Evolutionary conservation across 2,329 filamentous ascomycete genomes (phyloP).

Genomic region (Pyrenophora graminea): DNA sequence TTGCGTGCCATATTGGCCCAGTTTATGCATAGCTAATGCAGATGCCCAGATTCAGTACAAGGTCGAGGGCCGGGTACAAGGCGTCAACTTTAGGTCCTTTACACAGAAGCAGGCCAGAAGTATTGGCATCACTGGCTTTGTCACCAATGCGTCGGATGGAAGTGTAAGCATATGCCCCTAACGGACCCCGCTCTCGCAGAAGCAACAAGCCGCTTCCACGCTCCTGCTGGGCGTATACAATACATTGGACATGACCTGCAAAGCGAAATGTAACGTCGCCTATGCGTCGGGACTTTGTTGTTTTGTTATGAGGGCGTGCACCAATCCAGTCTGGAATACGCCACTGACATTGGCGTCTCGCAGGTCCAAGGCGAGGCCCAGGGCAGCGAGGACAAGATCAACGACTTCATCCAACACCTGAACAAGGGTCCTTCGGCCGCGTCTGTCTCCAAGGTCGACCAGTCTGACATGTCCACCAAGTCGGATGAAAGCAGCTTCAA

Average conservation of each 20-base stretch:
- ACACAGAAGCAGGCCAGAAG: slow-evolving; percentile 51
- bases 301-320: no score
- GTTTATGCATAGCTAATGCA: slow-evolving; percentile 23
- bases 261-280: no score
- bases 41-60: slow-evolving; percentile 52
- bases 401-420: slow-evolving; percentile 74
- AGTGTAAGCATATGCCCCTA: slow-evolving; percentile 35
- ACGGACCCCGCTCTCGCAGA: background rate
- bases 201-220: background rate
- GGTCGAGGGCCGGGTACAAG: slow-evolving; percentile 54
- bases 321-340: background rate
- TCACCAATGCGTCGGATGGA: slow-evolving; percentile 53
- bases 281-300: no score
- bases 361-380: slow-evolving; percentile 92
- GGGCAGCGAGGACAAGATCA: slow-evolving; percentile 67
- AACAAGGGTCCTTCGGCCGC: slow-evolving; percentile 74
- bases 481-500: slow-evolving; percentile 70
- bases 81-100: slow-evolving; percentile 57
- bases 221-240: no score
- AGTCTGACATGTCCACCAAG: slow-evolving; percentile 66
- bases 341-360: slow-evolving; percentile 11
- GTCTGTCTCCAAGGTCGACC: slow-evolving; percentile 74
- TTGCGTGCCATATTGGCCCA: background rate
- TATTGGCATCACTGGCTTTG: slow-evolving; percentile 52
- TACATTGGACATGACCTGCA: background rate